These are phyloP conservation scores for Calonectria pteridis DNA, from an alignment of 2,329 filamentous ascomycete genomes.

Conservation along the genomic window DNA sequence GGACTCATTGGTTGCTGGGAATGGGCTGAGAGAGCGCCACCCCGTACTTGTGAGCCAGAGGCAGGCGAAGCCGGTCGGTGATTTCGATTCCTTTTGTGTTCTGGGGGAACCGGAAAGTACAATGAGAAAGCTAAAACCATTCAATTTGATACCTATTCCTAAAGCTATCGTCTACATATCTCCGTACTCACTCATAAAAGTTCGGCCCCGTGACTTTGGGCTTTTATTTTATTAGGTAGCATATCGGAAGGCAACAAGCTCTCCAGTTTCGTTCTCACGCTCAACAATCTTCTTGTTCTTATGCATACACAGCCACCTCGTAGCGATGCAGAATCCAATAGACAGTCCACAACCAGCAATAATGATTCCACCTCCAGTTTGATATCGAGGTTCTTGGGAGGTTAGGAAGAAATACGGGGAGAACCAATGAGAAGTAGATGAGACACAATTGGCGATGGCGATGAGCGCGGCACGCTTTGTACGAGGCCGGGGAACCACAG, in stretches of 20 bases:
- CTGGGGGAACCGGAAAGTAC: not conserved
- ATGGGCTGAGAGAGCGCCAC: not conserved
- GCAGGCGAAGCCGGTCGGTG: not conserved
- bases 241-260: not conserved
- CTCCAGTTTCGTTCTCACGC: not conserved
- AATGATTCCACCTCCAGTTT: conserved; percentile 42
- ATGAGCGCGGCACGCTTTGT: conserved; percentile 55
- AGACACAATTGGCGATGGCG: conserved; percentile 55
- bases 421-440: conserved; percentile 54
- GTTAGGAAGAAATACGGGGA: conserved; percentile 52
- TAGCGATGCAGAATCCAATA: not conserved
- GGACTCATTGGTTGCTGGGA: not conserved
- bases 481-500: conserved; percentile 52
- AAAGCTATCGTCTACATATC: not conserved
- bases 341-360: conserved; percentile 37
- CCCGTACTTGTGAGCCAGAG: not conserved
- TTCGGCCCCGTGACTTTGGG: too few relatives aligned
- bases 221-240: not conserved
- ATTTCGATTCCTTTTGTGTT: not conserved
- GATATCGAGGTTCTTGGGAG: conserved; percentile 42
- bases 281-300: not conserved
- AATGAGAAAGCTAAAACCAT: not conserved
- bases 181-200: not conserved
- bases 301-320: not conserved
- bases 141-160: not conserved